Evolutionary conservation across 140 eudicot genomes (phyloP), one percentile per base, ranked within the genome.

Genomic region (Cichorium intybus): DNA sequence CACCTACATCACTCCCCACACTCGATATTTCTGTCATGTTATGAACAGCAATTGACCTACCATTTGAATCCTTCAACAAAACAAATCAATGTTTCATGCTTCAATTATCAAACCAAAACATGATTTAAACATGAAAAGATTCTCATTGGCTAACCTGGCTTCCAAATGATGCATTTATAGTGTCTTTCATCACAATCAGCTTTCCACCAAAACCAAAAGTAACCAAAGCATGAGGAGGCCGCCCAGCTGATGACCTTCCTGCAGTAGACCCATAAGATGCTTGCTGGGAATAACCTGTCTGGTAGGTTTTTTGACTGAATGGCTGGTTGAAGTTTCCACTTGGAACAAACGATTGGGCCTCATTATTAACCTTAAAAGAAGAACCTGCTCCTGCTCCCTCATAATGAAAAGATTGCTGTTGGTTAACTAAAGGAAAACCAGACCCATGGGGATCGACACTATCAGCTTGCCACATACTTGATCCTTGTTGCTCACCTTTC

Each of bases 171-270:
- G 84, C 70, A 51, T 48, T 76, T 17, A 75, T 79, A 47, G 46
- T 65, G 72, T 88, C 85, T 81, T 83, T 92, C 86, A 88, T 79
- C 67, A 88, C 82, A 69, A 92, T 78, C 15, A 92, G 87, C 69
- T 92, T 92, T 59, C 98, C 98, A 67, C 98, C 98, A 79, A 92
- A 92, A 49, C 98, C 98, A 79, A 92, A 92, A 71, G 92, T 68
- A 72, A 81, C 96, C 62, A 92, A 64, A 17, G 98, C 92, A 79
- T 88, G 96, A 17, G 96, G 80, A 62, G 98, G 98, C 37, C 98
- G 96, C 43, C 89, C 95, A 8, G 87, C 96, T 28, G 93, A 88
- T 50, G 96, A 85, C 62, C 90, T 85, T 75, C 95, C 96, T n/a
- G 79, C 52, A 43, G 71, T 26, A 10, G 79, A 83, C 35, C 66